phyloP scores from a whole-genome alignment of 495 filamentous ascomycete genomes.

The Xeromyces bisporus region DNA sequence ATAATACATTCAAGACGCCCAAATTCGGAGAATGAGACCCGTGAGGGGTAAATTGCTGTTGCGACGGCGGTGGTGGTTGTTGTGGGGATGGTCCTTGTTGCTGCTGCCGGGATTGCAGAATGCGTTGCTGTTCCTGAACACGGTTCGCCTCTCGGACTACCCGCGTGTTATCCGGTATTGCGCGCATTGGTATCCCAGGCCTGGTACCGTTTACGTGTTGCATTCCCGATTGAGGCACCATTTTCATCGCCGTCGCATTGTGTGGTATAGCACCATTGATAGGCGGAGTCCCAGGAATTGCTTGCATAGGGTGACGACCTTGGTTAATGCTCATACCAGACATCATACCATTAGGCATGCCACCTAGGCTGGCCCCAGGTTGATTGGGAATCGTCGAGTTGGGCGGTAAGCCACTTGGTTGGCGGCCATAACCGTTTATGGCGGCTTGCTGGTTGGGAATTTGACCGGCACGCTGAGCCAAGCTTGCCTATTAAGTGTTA shows the following conservation, averaged over 20 bases:
- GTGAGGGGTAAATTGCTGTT: conserved; percentile 26
- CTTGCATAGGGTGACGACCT: conserved; percentile 25
- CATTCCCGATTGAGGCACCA: conserved; percentile 57
- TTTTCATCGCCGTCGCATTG: conserved; percentile 43
- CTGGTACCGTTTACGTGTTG: conserved; percentile 40
- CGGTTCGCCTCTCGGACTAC: conserved; percentile 44
- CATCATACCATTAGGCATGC: conserved; percentile 22
- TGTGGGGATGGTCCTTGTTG: conserved; percentile 30
- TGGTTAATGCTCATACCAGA: conserved; percentile 21
- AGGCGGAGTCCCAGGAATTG: conserved; percentile 18
- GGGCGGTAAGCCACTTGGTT: conserved; percentile 23
- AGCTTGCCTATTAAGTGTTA: conserved; percentile 14
- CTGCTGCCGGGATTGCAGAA: conserved; percentile 47
- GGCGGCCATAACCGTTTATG: conserved; percentile 24
- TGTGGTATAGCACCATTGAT: conserved; percentile 34
- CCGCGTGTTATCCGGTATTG: conserved; percentile 34
- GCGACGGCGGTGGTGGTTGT: conserved; percentile 19
- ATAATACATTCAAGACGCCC: conserved; percentile 26
- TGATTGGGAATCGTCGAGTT: conserved; percentile 17
- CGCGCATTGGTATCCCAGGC: conserved; percentile 39
- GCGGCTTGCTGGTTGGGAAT: conserved; percentile 25
- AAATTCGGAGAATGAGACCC: conserved; percentile 27
- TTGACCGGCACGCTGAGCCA: conserved; percentile 29
- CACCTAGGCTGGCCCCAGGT: conserved; percentile 17
- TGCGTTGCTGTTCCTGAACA: conserved; percentile 47